Base-by-base conservation (phyloP, 345 rosid genomes). In the Gossypium longicalyx region DNA sequence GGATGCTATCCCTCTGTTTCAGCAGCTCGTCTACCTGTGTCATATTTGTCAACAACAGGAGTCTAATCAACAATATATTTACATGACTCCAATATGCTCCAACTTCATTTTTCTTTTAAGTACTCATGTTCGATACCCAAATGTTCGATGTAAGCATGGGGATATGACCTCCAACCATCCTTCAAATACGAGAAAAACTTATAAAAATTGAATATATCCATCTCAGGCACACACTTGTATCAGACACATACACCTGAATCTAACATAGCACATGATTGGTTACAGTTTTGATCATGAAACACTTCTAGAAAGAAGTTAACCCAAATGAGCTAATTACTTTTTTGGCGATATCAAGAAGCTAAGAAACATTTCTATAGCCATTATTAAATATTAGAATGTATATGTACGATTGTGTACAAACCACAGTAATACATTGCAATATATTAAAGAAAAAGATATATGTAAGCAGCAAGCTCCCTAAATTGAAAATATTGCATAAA, bases 21-120 rank as follows among this genome's bases (percentile, higher is more conserved):
- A 95, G 84, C 69, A 95, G 85, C 78, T 95, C 97, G 52, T 93
- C 99, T 65, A 95, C 99, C 99, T 95, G 69, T 47, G 74, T 43
- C 47, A 45, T 48, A 74, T 34, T 64, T 70, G 54, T 74, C 62
- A 73, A 82, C 64, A 13, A 29, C 19, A 11, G 1, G 16, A 25
- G 62, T 65, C 56, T 70, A 56, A 16, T 45, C 25, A 44, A 47
- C 25, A 51, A 25, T 51, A 1, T 9, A 51, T 25, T 58, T 58
- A 58, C 61, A 56, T 10, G 61, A 56, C 27, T 56, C 61, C 27
- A 0, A 53, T 53, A 9, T 53, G 59, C 20, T 56, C 27, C 22
- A 56, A 56, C 25, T 57, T 57, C 61, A 57, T 22, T 57, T 9
- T 10, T 57, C 23, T 11, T 34, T 22, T 2, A 22, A 13, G 27